These are phyloP conservation scores for Yamadazyma pseudoaaseri DNA, from an alignment of 1,139 yeast genomes.

Conservation along the genomic window DNA sequence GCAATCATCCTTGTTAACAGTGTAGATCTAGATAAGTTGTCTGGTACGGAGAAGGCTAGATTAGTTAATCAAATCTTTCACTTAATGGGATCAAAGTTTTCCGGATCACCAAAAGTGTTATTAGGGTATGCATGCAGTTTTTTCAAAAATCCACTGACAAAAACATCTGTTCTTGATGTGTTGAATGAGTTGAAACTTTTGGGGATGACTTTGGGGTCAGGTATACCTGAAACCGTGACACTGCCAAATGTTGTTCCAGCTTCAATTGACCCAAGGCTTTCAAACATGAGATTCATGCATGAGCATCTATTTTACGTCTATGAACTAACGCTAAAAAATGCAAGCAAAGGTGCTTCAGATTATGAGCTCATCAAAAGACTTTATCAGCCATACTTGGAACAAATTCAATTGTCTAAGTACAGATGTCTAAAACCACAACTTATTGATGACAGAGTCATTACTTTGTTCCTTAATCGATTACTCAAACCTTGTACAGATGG, in stretches of 20 bases:
- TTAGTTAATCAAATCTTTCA: slow-evolving; percentile 32
- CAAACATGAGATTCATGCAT: slow-evolving; percentile 24
- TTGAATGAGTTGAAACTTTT: slow-evolving; percentile 28
- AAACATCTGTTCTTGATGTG: slow-evolving; percentile 13
- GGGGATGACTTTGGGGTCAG: slow-evolving; percentile 21
- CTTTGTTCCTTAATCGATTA: slow-evolving; percentile 28
- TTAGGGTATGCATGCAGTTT: slow-evolving; percentile 39
- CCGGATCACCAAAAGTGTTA: slow-evolving; percentile 33
- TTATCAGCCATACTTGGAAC: slow-evolving; percentile 20
- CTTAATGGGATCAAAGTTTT: slow-evolving; percentile 30
- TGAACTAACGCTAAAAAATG: slow-evolving; percentile 10
- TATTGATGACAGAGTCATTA: slow-evolving; percentile 27
- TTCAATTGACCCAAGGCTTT: slow-evolving; percentile 28
- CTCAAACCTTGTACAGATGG: slow-evolving; percentile 23
- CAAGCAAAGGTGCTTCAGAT: not conserved
- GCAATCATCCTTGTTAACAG: slow-evolving; percentile 36
- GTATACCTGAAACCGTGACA: slow-evolving; percentile 14
- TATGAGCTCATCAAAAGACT: slow-evolving; percentile 5
- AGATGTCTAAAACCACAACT: slow-evolving; percentile 2
- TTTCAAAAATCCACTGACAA: slow-evolving; percentile 14
- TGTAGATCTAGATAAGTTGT: slow-evolving; percentile 24
- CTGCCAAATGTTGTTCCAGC: slow-evolving; percentile 24
- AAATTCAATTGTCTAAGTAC: slow-evolving; percentile 4
- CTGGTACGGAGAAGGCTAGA: slow-evolving; percentile 15
- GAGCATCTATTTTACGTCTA: slow-evolving; percentile 27